A percentile compares a stretch with the other conserved stretches of the same genome.
Conservation (phyloP, 2,329 filamentous ascomycete species). For the Neodidymelliopsis sp. region DNA sequence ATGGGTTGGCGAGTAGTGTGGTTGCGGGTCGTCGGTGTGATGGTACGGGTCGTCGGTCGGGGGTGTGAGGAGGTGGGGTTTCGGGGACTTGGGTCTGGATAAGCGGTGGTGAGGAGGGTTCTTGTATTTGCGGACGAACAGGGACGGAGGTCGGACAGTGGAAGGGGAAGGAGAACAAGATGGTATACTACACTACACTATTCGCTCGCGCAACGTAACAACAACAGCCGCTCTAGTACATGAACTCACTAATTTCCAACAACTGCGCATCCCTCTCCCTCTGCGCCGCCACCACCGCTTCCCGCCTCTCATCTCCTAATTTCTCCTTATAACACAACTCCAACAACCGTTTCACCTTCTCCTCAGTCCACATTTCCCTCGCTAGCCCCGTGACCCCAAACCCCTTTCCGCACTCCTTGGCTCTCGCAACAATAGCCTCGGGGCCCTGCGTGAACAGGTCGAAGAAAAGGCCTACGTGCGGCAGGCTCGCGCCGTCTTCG, state of each 20-base stretch:
- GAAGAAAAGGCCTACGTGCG: slow-evolving; percentile 71
- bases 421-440: slow-evolving; percentile 69
- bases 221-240: slow-evolving; percentile 54
- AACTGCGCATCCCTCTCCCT: slow-evolving; percentile 75
- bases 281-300: slow-evolving; percentile 69
- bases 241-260: slow-evolving; percentile 73
- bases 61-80: too few relatives aligned
- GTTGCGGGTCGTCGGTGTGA: neutral
- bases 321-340: slow-evolving; percentile 55
- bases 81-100: too few relatives aligned
- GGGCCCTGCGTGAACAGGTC: slow-evolving; percentile 71
- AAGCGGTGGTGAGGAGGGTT: too few relatives aligned
- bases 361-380: slow-evolving; percentile 44
- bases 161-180: too few relatives aligned
- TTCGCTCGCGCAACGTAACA: too few relatives aligned
- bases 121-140: too few relatives aligned
- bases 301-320: slow-evolving; percentile 70
- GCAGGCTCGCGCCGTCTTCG: slow-evolving; percentile 72
- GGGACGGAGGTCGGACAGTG: too few relatives aligned
- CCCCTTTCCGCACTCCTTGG: slow-evolving; percentile 55
- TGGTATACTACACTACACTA: slow-evolving; percentile 12
- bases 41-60: neutral
- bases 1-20: too few relatives aligned
- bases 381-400: slow-evolving; percentile 37
- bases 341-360: slow-evolving; percentile 52